Conservation (phyloP, 257 asterid species). For the Primulina huaijiensis region DNA sequence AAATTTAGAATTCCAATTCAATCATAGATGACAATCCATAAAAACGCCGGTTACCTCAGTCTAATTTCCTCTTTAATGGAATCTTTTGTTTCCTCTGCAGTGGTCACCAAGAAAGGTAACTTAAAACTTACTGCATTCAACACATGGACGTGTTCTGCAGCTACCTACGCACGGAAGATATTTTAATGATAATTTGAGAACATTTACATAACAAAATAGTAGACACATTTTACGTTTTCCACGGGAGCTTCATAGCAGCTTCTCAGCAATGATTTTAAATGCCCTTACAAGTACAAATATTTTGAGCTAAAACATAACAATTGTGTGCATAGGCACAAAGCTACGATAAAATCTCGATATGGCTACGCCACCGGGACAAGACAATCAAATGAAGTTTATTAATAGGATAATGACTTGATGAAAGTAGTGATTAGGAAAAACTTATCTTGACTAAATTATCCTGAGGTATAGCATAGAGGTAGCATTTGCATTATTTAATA, state of each 20-base stretch:
- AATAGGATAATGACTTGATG: not conserved
- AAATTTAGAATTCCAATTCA: constrained; percentile 16
- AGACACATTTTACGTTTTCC: not conserved
- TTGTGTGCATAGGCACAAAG: not conserved
- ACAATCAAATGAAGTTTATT: too few species aligned
- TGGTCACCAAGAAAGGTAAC: constrained; percentile 90
- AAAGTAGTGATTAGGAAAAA: too few species aligned
- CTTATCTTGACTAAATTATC: too few species aligned
- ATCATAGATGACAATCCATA: not conserved
- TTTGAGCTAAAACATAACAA: not conserved
- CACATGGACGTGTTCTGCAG: constrained; percentile 73
- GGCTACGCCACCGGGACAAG: not conserved
- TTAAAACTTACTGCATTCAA: constrained; percentile 74
- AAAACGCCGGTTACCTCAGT: constrained; percentile 49
- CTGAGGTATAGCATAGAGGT: not conserved
- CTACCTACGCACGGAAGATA: constrained; percentile 54
- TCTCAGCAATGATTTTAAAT: not conserved
- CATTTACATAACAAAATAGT: not conserved
- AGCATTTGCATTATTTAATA: not conserved
- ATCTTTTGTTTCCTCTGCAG: constrained; percentile 79
- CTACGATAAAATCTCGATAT: not conserved
- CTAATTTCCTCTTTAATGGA: constrained; percentile 83
- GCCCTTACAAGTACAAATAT: not conserved
- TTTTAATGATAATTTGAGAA: not conserved
- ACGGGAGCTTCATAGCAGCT: not conserved